phyloP scores from a whole-genome alignment of 257 asterid genomes.

The Solanum pinnatisectum region DNA sequence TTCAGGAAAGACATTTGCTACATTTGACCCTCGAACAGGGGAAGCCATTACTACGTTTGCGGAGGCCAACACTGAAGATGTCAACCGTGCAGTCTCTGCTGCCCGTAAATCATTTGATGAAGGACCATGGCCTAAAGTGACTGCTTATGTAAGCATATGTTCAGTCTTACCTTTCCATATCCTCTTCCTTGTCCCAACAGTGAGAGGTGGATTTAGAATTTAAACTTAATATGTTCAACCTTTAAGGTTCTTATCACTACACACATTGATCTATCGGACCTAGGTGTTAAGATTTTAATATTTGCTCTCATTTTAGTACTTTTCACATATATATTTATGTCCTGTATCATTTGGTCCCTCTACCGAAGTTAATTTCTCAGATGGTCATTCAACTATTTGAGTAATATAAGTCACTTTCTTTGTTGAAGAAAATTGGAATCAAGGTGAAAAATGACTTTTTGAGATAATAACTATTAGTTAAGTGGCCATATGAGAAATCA shows the following conservation, averaged over 20 bases:
- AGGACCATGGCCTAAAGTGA: conserved; percentile 81
- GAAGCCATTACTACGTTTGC: conserved; percentile 61
- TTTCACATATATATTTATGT: neutral
- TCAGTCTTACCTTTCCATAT: neutral
- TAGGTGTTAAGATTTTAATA: neutral
- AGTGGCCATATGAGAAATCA: neutral
- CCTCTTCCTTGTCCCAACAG: neutral
- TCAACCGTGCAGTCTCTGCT: conserved; percentile 65
- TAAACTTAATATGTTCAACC: neutral
- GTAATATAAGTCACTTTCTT: neutral
- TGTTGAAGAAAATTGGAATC: neutral
- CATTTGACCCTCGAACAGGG: conserved; percentile 61
- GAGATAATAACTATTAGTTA: neutral
- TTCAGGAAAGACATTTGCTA: conserved; percentile 74
- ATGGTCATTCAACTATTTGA: neutral
- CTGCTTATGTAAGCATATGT: conserved; percentile 39
- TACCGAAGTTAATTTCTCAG: neutral
- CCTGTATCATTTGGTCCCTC: neutral
- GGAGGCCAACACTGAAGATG: conserved; percentile 56
- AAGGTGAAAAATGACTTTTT: neutral
- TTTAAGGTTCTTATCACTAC: neutral
- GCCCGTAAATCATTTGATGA: conserved; percentile 74
- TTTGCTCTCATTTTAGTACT: neutral
- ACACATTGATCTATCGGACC: neutral
- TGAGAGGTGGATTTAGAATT: neutral